phyloP scores from a whole-genome alignment of 2,329 filamentous ascomycete species.

The Shiraia bambusicola region DNA sequence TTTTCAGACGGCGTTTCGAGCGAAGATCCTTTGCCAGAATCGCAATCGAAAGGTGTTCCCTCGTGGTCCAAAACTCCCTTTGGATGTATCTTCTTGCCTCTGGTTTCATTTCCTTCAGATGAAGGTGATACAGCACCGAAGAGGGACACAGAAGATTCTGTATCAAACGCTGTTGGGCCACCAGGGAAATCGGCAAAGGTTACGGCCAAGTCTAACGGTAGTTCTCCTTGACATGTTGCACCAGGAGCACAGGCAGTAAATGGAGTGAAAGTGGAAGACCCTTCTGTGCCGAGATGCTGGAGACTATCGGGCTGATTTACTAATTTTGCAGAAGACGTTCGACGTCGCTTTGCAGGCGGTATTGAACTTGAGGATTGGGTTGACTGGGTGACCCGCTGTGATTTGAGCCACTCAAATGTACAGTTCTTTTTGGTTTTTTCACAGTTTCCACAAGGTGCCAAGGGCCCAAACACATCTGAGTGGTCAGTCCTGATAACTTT shows the following conservation, averaged over 20 bases:
- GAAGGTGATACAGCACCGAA: conserved; percentile 4
- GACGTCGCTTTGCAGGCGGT: conserved; percentile 34
- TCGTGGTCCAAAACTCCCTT: conserved; percentile 15
- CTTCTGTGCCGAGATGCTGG: conserved; percentile 1
- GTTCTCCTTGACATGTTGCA: conserved; percentile 4
- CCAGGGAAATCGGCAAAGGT: conserved; percentile 35
- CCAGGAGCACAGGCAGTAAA: conserved; percentile 6
- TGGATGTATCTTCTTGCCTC: conserved; percentile 1
- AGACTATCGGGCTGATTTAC: conserved; percentile 2
- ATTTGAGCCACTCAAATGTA: conserved; percentile 49
- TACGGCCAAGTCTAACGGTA: conserved; percentile 21
- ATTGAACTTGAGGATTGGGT: conserved; percentile 20
- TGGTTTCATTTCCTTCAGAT: conserved; percentile 2
- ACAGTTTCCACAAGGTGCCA: conserved; percentile 47
- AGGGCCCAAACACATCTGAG: conserved; percentile 38
- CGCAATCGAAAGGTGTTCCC: conserved; percentile 13
- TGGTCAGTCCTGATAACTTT: conserved; percentile 17
- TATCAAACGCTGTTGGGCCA: conserved; percentile 16
- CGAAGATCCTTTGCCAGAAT: conserved; percentile 33
- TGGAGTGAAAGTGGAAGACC: conserved; percentile 2
- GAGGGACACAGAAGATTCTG: conserved; percentile 4
- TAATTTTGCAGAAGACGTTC: conserved; percentile 22
- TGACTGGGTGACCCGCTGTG: conserved; percentile 36
- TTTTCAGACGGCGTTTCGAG: conserved; percentile 25
- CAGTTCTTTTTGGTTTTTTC: conserved; percentile 49